These are phyloP conservation scores for Rhazya stricta DNA, from an alignment of 257 asterid species.

Conservation along the genomic window DNA sequence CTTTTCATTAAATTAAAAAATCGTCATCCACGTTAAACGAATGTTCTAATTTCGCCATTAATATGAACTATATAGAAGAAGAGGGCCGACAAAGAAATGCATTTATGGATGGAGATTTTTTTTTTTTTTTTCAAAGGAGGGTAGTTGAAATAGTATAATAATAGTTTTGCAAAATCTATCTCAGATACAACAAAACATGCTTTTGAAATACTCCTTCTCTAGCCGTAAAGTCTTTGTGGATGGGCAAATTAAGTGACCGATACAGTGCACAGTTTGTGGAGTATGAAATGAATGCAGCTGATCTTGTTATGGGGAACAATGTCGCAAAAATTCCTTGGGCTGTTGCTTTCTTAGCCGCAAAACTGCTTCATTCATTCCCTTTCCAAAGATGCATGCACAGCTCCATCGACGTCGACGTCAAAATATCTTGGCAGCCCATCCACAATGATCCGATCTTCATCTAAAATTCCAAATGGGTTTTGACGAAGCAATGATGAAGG, in stretches of 20 bases:
- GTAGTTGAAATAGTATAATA: too few species aligned
- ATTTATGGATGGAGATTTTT: too few species aligned
- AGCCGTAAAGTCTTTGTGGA: too few species aligned
- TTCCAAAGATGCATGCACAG: conserved; percentile 1
- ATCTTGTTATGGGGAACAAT: not conserved
- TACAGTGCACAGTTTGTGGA: not conserved
- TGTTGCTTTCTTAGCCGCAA: conserved; percentile 3
- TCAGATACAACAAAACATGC: too few species aligned
- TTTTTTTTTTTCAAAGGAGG: too few species aligned
- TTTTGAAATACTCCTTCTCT: too few species aligned
- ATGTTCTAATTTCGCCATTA: too few species aligned
- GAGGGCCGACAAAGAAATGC: too few species aligned
- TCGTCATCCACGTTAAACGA: too few species aligned
- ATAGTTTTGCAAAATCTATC: too few species aligned
- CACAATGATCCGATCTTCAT: not conserved
- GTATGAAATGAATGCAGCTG: not conserved
- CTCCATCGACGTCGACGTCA: not conserved
- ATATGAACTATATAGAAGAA: too few species aligned
- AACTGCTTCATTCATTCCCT: not conserved
- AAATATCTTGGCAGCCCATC: not conserved
- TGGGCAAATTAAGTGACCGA: not conserved
- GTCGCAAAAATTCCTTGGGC: not conserved
- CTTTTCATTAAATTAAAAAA: too few species aligned
- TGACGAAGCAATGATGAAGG: not conserved
- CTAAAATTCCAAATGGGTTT: not conserved